Evolutionary conservation across 2,329 filamentous ascomycete species (phyloP).

Genomic region (Chrysoporthe puriensis): DNA sequence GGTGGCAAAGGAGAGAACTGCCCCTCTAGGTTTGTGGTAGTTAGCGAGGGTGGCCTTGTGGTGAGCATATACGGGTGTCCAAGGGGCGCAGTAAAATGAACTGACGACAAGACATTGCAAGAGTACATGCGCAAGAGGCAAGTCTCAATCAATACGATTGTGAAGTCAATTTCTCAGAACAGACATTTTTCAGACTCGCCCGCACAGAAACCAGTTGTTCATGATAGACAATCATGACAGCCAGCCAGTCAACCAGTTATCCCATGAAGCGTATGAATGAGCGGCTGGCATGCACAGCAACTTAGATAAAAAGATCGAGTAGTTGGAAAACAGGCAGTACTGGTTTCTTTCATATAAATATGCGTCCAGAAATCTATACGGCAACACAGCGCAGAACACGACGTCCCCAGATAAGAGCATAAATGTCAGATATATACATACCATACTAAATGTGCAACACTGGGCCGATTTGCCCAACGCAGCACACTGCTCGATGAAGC

Average conservation of each 20-base stretch:
- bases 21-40: not conserved
- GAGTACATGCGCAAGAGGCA: not conserved
- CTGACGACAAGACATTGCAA: not conserved
- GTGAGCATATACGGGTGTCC: not conserved
- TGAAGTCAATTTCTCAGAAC: no score
- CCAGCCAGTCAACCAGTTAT: no score
- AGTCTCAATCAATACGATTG: no score
- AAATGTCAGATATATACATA: not conserved
- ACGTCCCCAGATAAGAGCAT: not conserved
- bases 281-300: no score
- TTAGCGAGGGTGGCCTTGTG: not conserved
- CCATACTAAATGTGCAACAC: slow-evolving; percentile 13
- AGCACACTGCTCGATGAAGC: not conserved
- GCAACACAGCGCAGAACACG: not conserved
- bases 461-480: not conserved
- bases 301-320: no score
- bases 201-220: no score
- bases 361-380: no score
- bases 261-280: no score
- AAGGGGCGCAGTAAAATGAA: not conserved
- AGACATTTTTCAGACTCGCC: no score
- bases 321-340: no score
- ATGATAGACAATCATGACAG: no score
- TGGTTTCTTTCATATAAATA: no score
- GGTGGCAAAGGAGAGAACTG: slow-evolving; percentile 5